Conservation (phyloP, 306 rosid genomes). For the Sesbania bispinosa region DNA sequence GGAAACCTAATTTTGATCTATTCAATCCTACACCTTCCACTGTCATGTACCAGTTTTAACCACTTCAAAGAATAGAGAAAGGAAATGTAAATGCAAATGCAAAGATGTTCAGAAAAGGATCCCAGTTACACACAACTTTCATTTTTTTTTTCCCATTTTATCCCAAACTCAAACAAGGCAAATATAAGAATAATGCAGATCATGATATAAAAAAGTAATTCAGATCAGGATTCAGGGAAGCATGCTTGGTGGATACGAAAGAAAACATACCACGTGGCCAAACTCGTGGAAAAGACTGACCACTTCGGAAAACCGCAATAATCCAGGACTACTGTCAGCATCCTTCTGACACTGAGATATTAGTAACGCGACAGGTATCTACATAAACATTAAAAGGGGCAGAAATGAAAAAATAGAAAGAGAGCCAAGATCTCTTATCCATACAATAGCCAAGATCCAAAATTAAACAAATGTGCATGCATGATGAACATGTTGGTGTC, state of each 20-base stretch:
- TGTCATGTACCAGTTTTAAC: neutral
- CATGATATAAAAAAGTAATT: neutral
- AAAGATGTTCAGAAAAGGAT: neutral
- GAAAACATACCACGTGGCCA: constrained; percentile 91
- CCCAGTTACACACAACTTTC: neutral
- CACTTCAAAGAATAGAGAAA: neutral
- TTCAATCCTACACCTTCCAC: neutral
- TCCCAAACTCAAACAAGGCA: constrained; percentile 2
- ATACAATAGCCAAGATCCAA: neutral
- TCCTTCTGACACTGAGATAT: constrained; percentile 72
- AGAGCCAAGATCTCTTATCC: neutral
- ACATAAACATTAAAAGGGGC: neutral
- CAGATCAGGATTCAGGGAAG: constrained; percentile 18
- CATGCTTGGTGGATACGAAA: constrained; percentile 25
- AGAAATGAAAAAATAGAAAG: neutral
- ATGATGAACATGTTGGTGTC: neutral
- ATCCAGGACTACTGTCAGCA: constrained; percentile 49
- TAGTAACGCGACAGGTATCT: constrained; percentile 84
- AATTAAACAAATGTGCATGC: neutral
- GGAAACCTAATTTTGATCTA: neutral
- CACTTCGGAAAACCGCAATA: constrained; percentile 89
- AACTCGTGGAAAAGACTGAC: constrained; percentile 89
- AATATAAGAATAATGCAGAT: constrained; percentile 5
- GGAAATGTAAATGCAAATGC: neutral
- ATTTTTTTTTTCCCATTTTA: neutral